phyloP scores from a whole-genome alignment of 192 early-diverging fungal species.

The Coemansia sp. region DNA sequence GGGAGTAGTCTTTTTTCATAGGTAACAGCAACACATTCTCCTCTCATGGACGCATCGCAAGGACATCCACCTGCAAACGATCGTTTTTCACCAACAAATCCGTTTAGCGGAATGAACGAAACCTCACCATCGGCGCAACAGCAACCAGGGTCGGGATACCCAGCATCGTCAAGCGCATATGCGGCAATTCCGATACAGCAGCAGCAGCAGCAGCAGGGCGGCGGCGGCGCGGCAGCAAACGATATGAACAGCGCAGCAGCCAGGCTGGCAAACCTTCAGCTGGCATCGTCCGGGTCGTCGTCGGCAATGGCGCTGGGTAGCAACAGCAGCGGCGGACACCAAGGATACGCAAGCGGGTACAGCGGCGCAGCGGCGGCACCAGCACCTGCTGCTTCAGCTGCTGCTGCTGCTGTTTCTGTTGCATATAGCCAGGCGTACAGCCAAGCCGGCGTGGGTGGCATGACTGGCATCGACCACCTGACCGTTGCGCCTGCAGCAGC shows the following conservation, averaged over 20 bases:
- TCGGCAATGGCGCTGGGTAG: not conserved
- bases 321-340: not conserved
- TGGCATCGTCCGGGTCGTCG: constrained; percentile 10
- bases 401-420: constrained; percentile 8
- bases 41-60: constrained; percentile 19
- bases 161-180: constrained; percentile 7
- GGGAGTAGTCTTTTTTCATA: not conserved
- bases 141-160: constrained; percentile 9
- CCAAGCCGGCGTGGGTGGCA: constrained; percentile 12
- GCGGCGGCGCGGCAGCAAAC: not conserved
- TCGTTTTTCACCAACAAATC: constrained; percentile 51
- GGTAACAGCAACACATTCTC: not conserved
- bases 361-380: not conserved
- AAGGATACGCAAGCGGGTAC: not conserved
- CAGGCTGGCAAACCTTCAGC: constrained; percentile 51
- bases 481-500: constrained; percentile 18
- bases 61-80: constrained; percentile 28
- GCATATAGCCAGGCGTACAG: constrained; percentile 10
- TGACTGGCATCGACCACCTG: constrained; percentile 28
- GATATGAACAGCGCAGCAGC: constrained; percentile 34
- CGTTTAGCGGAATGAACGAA: constrained; percentile 41
- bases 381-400: not conserved
- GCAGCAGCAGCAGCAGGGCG: not conserved
- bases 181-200: not conserved
- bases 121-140: constrained; percentile 6